phyloP scores from a whole-genome alignment of 202 grass and related monocot genomes.

The Setaria viridis region DNA sequence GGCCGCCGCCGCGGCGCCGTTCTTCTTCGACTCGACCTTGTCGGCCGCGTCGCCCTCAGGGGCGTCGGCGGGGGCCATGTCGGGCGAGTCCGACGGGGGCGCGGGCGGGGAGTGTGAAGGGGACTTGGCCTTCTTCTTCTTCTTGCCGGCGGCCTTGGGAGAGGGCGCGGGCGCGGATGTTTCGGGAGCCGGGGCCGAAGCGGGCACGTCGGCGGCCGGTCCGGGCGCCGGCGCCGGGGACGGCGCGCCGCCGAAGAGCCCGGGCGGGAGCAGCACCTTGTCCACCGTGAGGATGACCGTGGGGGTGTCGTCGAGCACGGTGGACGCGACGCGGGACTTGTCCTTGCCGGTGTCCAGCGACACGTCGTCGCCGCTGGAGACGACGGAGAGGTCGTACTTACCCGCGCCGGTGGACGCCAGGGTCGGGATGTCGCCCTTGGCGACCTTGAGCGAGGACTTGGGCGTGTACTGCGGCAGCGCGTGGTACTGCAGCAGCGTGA shows the following conservation, averaged over 20 bases:
- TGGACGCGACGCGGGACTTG: constrained; percentile 85
- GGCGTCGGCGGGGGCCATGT: constrained; percentile 60
- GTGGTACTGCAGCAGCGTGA: constrained; percentile 94
- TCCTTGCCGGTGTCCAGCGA: constrained; percentile 80
- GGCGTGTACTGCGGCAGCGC: constrained; percentile 86
- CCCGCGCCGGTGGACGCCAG: constrained; percentile 76
- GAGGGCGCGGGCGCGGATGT: constrained; percentile 51
- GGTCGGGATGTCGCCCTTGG: constrained; percentile 63
- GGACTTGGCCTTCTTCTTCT: constrained; percentile 49
- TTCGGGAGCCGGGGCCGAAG: constrained; percentile 44
- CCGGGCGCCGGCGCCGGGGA: constrained; percentile 53
- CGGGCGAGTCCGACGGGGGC: constrained; percentile 61
- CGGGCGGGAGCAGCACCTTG: constrained; percentile 64
- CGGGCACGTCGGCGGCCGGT: constrained; percentile 29
- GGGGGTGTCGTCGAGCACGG: constrained; percentile 82
- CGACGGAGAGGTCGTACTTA: constrained; percentile 82
- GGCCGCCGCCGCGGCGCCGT: constrained; percentile 20
- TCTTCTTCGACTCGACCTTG: constrained; percentile 46
- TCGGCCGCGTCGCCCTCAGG: constrained; percentile 54
- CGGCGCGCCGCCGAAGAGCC: constrained; percentile 75
- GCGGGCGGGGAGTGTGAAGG: constrained; percentile 61
- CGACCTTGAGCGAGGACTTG: constrained; percentile 85
- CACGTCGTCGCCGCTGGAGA: constrained; percentile 80
- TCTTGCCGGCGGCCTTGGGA: constrained; percentile 44
- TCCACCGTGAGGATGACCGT: constrained; percentile 80